These are phyloP conservation scores for Penicillium fuscoglaucum DNA, from an alignment of 2,329 filamentous ascomycete genomes.

Conservation along the genomic window DNA sequence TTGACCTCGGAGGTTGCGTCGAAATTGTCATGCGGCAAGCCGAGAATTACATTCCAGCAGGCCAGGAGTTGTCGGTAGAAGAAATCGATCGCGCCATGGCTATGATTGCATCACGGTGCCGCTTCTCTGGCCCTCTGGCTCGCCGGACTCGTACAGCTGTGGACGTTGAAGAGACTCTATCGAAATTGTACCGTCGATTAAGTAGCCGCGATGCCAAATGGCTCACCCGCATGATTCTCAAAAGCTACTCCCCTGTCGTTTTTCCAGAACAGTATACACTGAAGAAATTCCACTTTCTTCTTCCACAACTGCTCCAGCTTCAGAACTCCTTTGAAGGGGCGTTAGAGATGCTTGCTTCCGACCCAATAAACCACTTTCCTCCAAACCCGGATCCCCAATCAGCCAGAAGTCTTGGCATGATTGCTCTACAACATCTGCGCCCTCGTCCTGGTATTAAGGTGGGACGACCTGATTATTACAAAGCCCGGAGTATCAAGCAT, in stretches of 20 bases:
- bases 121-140: slow-evolving; percentile 69
- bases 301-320: slow-evolving; percentile 70
- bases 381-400: slow-evolving; percentile 35
- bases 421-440: slow-evolving; percentile 48
- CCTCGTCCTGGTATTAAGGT: slow-evolving; percentile 64
- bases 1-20: slow-evolving; percentile 72
- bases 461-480: slow-evolving; percentile 63
- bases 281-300: slow-evolving; percentile 63
- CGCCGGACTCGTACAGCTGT: slow-evolving; percentile 43
- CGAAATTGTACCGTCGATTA: slow-evolving; percentile 59
- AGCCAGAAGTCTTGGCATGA: slow-evolving; percentile 29
- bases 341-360: slow-evolving; percentile 52
- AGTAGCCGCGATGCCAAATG: slow-evolving; percentile 76
- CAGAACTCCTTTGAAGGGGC: slow-evolving; percentile 67
- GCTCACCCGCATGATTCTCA: slow-evolving; percentile 78
- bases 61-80: slow-evolving; percentile 62
- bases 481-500: slow-evolving; percentile 71
- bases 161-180: slow-evolving; percentile 52
- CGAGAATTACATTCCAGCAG: slow-evolving; percentile 46
- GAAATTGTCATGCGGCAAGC: slow-evolving; percentile 64
- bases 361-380: slow-evolving; percentile 40
- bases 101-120: slow-evolving; percentile 65
- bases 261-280: slow-evolving; percentile 61
- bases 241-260: slow-evolving; percentile 68
- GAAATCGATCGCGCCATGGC: slow-evolving; percentile 69